phyloP scores from a whole-genome alignment of 2,329 filamentous ascomycete species.

The Hansfordia pulvinata region DNA sequence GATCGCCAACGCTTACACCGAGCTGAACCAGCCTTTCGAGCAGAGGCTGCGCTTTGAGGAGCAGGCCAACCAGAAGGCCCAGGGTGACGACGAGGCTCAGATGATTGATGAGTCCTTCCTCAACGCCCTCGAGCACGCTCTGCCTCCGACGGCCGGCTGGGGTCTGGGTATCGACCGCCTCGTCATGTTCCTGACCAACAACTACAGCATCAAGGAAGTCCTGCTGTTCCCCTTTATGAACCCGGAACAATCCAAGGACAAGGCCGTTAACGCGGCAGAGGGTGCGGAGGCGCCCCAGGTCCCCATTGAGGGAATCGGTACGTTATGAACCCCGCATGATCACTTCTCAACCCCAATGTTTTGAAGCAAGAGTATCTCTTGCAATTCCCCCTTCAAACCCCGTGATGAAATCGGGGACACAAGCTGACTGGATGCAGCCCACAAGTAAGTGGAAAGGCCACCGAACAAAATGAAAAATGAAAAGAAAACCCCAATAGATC shows the following conservation, averaged over 20 bases:
- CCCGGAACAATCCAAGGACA: slow-evolving; percentile 9
- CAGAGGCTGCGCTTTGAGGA: slow-evolving; percentile 87
- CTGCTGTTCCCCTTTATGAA: slow-evolving; percentile 98
- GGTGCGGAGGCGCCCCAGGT: slow-evolving; percentile 7
- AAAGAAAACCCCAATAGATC: too few relatives aligned
- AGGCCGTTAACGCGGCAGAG: slow-evolving; percentile 4
- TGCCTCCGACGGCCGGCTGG: slow-evolving; percentile 92
- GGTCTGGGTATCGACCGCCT: slow-evolving; percentile 91
- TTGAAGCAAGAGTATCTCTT: too few relatives aligned
- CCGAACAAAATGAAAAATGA: too few relatives aligned
- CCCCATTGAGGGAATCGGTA: slow-evolving; percentile 8
- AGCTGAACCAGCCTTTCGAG: slow-evolving; percentile 95
- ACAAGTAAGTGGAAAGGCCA: too few relatives aligned
- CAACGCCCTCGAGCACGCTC: slow-evolving; percentile 73
- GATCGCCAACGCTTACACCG: slow-evolving; percentile 88
- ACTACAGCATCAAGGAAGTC: slow-evolving; percentile 94
- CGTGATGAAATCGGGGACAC: too few relatives aligned
- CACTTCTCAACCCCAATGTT: too few relatives aligned
- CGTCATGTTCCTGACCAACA: slow-evolving; percentile 91
- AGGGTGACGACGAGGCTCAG: slow-evolving; percentile 95
- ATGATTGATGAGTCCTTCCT: slow-evolving; percentile 94
- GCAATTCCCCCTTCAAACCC: too few relatives aligned
- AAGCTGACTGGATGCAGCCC: too few relatives aligned
- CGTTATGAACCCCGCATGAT: too few relatives aligned
- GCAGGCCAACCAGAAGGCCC: slow-evolving; percentile 88